Evolutionary conservation across 768 basidiomycete genomes (phyloP).

Genomic region (Tricholoma sp.): DNA sequence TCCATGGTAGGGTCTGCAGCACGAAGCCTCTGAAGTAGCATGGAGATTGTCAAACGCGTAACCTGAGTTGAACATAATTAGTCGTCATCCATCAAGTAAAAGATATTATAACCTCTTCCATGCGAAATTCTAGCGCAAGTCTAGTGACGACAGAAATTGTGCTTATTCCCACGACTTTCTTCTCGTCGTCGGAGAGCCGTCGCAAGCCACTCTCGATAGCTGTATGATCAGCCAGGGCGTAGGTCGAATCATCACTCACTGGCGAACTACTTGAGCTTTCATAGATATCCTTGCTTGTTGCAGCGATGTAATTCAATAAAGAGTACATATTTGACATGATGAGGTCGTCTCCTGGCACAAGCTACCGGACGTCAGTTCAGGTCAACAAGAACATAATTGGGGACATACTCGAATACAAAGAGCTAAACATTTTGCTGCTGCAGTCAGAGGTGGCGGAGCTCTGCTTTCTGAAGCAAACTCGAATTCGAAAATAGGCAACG

Average conservation of each 20-base stretch:
- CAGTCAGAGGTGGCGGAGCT: constrained; percentile 72
- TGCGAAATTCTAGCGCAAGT: constrained; percentile 80
- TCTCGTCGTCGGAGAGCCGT: constrained; percentile 78
- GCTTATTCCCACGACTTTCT: constrained; percentile 78
- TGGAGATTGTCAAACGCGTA: constrained; percentile 83
- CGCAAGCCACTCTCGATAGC: constrained; percentile 58
- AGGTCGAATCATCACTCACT: constrained; percentile 35
- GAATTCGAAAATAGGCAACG: constrained; percentile 83
- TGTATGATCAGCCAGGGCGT: constrained; percentile 40
- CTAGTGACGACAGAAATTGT: constrained; percentile 89
- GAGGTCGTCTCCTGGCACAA: constrained; percentile 83
- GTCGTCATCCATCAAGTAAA: not conserved
- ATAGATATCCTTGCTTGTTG: constrained; percentile 72
- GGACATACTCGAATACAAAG: constrained; percentile 74
- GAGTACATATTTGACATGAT: constrained; percentile 97
- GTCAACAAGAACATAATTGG: not conserved
- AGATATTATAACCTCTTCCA: constrained; percentile 61
- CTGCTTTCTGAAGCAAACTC: constrained; percentile 71
- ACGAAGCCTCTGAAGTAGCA: constrained; percentile 84
- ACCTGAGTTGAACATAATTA: constrained; percentile 40
- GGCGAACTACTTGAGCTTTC: constrained; percentile 44
- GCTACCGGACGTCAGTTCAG: constrained; percentile 33
- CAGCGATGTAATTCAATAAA: constrained; percentile 85
- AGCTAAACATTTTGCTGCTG: constrained; percentile 87
- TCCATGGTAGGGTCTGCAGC: constrained; percentile 85